Evolutionary conservation across 306 rosid genomes (phyloP).

Genomic region (Corylus heterophylla): DNA sequence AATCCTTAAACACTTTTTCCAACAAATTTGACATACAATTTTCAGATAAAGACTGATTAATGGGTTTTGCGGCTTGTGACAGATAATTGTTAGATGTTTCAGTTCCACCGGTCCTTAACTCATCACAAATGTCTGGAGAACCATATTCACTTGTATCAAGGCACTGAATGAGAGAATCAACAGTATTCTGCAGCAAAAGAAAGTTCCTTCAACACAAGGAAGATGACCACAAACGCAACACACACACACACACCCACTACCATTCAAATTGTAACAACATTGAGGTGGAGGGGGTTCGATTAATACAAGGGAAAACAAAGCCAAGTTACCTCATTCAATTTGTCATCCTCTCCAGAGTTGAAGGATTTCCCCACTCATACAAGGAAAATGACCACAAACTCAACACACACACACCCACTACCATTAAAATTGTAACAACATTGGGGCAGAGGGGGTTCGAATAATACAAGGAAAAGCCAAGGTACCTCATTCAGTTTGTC

Average conservation of each 20-base stretch:
- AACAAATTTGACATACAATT: slow-evolving; percentile 49
- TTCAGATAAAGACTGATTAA: slow-evolving; percentile 32
- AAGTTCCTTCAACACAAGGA: slow-evolving; percentile 23
- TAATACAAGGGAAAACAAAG: slow-evolving; percentile 11
- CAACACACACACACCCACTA: background rate
- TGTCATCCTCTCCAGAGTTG: slow-evolving; percentile 30
- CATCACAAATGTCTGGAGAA: slow-evolving; percentile 31
- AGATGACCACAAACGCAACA: background rate
- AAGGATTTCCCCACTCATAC: slow-evolving; percentile 3
- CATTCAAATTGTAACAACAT: background rate
- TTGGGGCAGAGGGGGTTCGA: background rate
- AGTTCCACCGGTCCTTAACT: slow-evolving; percentile 29
- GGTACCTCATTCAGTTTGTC: slow-evolving; percentile 52
- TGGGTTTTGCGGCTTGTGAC: slow-evolving; percentile 30
- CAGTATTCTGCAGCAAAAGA: slow-evolving; percentile 54
- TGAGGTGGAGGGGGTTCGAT: background rate
- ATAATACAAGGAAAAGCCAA: slow-evolving; percentile 17
- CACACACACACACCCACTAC: background rate
- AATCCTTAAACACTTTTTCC: slow-evolving; percentile 56
- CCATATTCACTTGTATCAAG: slow-evolving; percentile 18
- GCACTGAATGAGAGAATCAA: slow-evolving; percentile 7
- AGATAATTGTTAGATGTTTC: slow-evolving; percentile 32
- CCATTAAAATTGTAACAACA: background rate
- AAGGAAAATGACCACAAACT: background rate
- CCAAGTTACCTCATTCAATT: slow-evolving; percentile 50